Conservation (phyloP, 148 eudicot species). For the Hydrangea macrophylla region DNA sequence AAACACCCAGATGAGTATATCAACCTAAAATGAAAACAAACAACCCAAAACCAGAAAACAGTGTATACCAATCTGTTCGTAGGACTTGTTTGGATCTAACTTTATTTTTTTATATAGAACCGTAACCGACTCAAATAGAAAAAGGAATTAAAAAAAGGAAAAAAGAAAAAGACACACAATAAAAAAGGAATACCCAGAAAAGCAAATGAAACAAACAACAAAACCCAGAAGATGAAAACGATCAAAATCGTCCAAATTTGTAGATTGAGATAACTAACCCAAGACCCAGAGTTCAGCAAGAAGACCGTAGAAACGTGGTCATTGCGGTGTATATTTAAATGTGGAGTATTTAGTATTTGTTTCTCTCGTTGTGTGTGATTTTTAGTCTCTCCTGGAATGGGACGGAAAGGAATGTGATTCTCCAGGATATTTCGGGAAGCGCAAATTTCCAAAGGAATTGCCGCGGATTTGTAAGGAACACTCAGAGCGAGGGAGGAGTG, state of each 20-base stretch:
- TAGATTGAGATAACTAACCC: conserved; percentile 10
- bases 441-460: background rate
- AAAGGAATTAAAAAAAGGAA: background rate
- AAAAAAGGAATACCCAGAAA: conserved; percentile 19
- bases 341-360: background rate
- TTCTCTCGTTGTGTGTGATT: background rate
- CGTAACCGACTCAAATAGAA: conserved; percentile 1
- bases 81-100: conserved; percentile 6
- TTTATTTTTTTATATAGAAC: conserved; percentile 19
- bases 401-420: conserved; percentile 14
- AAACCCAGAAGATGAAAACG: conserved; percentile 22
- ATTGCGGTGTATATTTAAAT: background rate
- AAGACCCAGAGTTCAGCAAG: conserved; percentile 17
- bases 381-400: background rate
- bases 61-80: background rate
- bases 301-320: conserved; percentile 1
- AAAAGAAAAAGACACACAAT: background rate
- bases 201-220: conserved; percentile 12
- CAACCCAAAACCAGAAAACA: background rate
- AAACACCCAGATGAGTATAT: conserved; percentile 11
- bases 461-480: background rate
- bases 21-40: conserved; percentile 3
- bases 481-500: background rate
- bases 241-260: conserved; percentile 4
- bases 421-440: background rate